Percentiles rank a stretch among this genome's conserved stretches.
Evolutionary conservation across 805 yeast genomes (phyloP).

Genomic region (Nakazawaea peltata): DNA sequence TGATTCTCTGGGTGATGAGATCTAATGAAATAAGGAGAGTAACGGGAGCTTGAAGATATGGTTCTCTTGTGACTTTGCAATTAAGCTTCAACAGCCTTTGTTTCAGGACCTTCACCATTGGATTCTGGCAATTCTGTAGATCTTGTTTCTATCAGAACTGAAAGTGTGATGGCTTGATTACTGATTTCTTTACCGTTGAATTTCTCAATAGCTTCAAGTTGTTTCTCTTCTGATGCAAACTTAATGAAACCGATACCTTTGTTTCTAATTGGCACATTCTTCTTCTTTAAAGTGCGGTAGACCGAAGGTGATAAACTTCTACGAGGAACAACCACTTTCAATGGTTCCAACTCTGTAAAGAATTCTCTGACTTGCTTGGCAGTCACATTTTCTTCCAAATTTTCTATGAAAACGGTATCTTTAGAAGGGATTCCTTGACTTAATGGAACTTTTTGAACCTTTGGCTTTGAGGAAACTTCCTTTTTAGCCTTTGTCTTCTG

Average conservation of each 20-base stretch:
- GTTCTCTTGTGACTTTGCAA: no score
- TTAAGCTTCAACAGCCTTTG: neutral
- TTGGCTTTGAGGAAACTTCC: conserved; percentile 11
- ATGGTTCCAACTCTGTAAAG: conserved; percentile 41
- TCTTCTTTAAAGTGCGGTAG: conserved; percentile 33
- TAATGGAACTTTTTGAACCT: conserved; percentile 17
- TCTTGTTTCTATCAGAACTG: conserved; percentile 75
- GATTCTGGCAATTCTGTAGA: no score
- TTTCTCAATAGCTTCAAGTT: conserved; percentile 44
- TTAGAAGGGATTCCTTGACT: conserved; percentile 46
- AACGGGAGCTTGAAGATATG: no score
- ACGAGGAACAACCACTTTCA: conserved; percentile 53
- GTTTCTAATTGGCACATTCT: conserved; percentile 36
- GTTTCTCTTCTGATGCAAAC: conserved; percentile 37
- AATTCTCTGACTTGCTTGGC: conserved; percentile 35
- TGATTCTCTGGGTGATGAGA: no score
- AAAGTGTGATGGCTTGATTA: conserved; percentile 60
- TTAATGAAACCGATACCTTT: conserved; percentile 63
- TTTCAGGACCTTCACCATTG: neutral
- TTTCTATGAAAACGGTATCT: conserved; percentile 55
- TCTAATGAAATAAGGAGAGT: no score
- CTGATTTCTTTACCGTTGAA: conserved; percentile 59
- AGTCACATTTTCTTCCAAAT: conserved; percentile 44
- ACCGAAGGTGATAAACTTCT: conserved; percentile 36
- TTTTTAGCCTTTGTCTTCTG: conserved; percentile 10